Evolutionary conservation across 2,329 filamentous ascomycete species (phyloP).

Genomic region (Huntiella savannae): DNA sequence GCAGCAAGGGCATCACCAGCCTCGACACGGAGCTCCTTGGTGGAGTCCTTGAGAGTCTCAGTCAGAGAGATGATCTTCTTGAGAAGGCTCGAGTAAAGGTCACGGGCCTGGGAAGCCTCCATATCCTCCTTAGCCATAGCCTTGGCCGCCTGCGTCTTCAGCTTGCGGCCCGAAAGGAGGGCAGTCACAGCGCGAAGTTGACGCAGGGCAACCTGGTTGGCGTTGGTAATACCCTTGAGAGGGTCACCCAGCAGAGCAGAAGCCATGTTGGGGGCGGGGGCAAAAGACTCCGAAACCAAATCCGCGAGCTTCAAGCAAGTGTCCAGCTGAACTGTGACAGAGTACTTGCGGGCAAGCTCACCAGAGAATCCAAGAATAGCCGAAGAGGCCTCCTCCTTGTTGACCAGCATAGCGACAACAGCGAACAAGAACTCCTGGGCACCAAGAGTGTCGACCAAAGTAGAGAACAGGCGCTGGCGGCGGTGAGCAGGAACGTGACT

Average conservation of each 20-base stretch:
- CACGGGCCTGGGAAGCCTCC: slow-evolving; percentile 44
- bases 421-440: slow-evolving; percentile 75
- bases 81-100: slow-evolving; percentile 48
- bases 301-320: slow-evolving; percentile 61
- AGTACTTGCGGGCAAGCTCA: slow-evolving; percentile 54
- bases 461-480: slow-evolving; percentile 62
- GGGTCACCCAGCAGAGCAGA: slow-evolving; percentile 43
- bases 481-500: slow-evolving; percentile 86
- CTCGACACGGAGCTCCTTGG: slow-evolving; percentile 30
- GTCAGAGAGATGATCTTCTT: slow-evolving; percentile 47
- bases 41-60: slow-evolving; percentile 39
- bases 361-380: slow-evolving; percentile 56
- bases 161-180: slow-evolving; percentile 37
- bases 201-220: slow-evolving; percentile 31
- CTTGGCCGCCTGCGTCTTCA: slow-evolving; percentile 35
- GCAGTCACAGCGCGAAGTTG: slow-evolving; percentile 38
- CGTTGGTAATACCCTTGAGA: slow-evolving; percentile 18
- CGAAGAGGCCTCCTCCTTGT: slow-evolving; percentile 52
- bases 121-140: slow-evolving; percentile 44
- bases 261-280: slow-evolving; percentile 55
- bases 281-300: slow-evolving; percentile 56
- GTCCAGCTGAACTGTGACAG: slow-evolving; percentile 55
- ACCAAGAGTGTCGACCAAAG: slow-evolving; percentile 69
- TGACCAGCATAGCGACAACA: slow-evolving; percentile 73
- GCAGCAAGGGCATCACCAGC: slow-evolving; percentile 57